phyloP scores from a whole-genome alignment of 345 rosid genomes.

The Lepidium africanum region DNA sequence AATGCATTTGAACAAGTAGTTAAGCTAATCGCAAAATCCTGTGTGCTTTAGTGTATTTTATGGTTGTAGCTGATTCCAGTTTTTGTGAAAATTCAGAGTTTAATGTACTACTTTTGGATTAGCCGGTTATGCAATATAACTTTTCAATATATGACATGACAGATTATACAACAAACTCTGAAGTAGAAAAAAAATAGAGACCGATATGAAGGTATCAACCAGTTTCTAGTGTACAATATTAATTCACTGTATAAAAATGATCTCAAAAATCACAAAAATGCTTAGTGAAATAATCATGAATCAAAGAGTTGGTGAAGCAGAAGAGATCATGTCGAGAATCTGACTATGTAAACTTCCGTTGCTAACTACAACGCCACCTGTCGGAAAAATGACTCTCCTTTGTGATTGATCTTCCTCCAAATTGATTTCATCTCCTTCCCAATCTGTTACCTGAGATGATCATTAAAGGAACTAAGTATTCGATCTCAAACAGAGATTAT shows the following conservation, averaged over 20 bases:
- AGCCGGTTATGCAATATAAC: no score
- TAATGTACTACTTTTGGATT: no score
- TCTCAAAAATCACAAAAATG: background rate
- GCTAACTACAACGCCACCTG: constrained; percentile 58
- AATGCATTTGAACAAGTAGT: no score
- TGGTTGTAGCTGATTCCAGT: no score
- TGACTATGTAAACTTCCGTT: constrained; percentile 45
- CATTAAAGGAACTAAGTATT: background rate
- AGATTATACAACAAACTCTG: background rate
- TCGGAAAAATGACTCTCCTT: constrained; percentile 48
- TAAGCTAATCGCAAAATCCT: no score
- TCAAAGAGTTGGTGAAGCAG: constrained; percentile 26
- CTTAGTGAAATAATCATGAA: background rate
- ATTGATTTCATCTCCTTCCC: constrained; percentile 56
- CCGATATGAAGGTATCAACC: background rate
- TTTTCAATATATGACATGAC: background rate
- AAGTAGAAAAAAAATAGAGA: background rate
- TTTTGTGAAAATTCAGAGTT: no score
- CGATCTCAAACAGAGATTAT: background rate
- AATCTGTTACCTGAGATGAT: constrained; percentile 55
- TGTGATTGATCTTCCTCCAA: constrained; percentile 54
- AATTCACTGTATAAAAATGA: background rate
- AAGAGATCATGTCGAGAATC: constrained; percentile 45
- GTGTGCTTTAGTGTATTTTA: no score
- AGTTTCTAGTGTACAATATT: background rate